Percentiles rank a stretch among this genome's conserved stretches.
Evolutionary conservation across 768 basidiomycete genomes (phyloP).

Genomic region (Kwoniella newhampshirensis): DNA sequence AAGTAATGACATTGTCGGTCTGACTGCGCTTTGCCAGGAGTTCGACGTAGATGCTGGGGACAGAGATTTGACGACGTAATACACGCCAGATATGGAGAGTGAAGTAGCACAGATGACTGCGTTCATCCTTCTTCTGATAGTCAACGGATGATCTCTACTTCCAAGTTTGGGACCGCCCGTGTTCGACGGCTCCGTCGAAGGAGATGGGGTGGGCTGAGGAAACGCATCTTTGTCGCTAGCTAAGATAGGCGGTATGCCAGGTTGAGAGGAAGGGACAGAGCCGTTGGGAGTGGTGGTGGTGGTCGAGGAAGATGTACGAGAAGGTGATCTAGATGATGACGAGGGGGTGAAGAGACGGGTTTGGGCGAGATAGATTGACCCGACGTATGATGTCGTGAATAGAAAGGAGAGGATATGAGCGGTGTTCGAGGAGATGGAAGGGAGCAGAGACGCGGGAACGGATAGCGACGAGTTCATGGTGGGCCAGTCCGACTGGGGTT

Average conservation of each 20-base stretch:
- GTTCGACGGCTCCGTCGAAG: slow-evolving; percentile 50
- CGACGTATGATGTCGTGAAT: slow-evolving; percentile 72
- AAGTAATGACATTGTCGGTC: slow-evolving; percentile 18
- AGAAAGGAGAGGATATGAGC: slow-evolving; percentile 63
- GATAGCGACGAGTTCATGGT: slow-evolving; percentile 22
- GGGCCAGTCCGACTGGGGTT: not conserved
- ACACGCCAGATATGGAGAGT: slow-evolving; percentile 61
- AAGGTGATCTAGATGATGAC: not conserved
- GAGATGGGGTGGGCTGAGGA: no score
- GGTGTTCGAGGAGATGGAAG: slow-evolving; percentile 30
- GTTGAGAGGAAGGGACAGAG: no score
- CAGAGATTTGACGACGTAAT: slow-evolving; percentile 38
- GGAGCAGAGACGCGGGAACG: slow-evolving; percentile 12
- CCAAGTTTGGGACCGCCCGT: slow-evolving; percentile 57
- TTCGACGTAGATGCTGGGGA: not conserved
- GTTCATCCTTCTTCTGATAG: slow-evolving; percentile 74
- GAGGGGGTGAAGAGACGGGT: slow-evolving; percentile 54
- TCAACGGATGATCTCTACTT: slow-evolving; percentile 71
- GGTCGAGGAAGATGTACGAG: not conserved
- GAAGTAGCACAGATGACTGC: slow-evolving; percentile 68
- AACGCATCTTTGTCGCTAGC: slow-evolving; percentile 28
- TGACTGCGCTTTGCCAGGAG: not conserved
- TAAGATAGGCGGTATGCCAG: slow-evolving; percentile 31
- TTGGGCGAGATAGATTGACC: slow-evolving; percentile 69
- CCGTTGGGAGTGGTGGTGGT: not conserved